phyloP scores from a whole-genome alignment of 768 basidiomycete genomes.

The Termitomyces sp. region DNA sequence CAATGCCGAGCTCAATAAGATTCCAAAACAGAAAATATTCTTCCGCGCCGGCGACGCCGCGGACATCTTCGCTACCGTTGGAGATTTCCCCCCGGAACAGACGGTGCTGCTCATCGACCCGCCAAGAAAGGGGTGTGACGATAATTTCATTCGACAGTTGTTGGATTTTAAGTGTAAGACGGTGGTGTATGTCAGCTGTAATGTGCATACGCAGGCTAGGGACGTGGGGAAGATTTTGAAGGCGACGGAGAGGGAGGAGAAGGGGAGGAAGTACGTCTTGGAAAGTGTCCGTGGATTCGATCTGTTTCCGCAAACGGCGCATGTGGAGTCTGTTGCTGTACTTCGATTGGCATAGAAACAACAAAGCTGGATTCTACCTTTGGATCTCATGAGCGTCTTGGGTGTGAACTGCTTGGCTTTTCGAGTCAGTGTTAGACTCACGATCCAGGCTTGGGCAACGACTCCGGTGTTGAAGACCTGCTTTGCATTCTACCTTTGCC shows the following conservation, averaged over 20 bases:
- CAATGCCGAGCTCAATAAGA: conserved; percentile 64
- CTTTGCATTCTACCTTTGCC: background rate
- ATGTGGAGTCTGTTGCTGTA: conserved; percentile 83
- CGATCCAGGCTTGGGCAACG: background rate
- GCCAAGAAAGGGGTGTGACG: conserved; percentile 92
- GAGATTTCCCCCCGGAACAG: conserved; percentile 57
- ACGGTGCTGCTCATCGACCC: conserved; percentile 86
- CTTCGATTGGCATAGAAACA: conserved; percentile 41
- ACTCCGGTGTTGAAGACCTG: background rate
- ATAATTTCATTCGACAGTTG: conserved; percentile 72
- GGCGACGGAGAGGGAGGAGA: conserved; percentile 34
- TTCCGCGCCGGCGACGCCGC: conserved; percentile 85
- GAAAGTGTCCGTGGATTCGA: conserved; percentile 89
- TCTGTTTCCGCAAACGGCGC: conserved; percentile 94
- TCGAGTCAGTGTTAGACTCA: background rate
- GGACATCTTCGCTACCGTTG: conserved; percentile 73
- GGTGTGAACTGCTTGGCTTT: background rate
- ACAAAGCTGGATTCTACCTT: background rate
- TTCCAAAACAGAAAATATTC: conserved; percentile 52
- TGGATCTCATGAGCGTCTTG: background rate
- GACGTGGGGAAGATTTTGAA: conserved; percentile 77
- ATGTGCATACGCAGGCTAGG: conserved; percentile 90
- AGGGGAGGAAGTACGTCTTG: conserved; percentile 59
- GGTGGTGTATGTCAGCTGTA: conserved; percentile 92
- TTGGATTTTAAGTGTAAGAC: conserved; percentile 61